Percentiles rank a stretch among this genome's conserved stretches.
phyloP scores from a whole-genome alignment of 768 basidiomycete species.

The Fibroporia radiculosa region DNA sequence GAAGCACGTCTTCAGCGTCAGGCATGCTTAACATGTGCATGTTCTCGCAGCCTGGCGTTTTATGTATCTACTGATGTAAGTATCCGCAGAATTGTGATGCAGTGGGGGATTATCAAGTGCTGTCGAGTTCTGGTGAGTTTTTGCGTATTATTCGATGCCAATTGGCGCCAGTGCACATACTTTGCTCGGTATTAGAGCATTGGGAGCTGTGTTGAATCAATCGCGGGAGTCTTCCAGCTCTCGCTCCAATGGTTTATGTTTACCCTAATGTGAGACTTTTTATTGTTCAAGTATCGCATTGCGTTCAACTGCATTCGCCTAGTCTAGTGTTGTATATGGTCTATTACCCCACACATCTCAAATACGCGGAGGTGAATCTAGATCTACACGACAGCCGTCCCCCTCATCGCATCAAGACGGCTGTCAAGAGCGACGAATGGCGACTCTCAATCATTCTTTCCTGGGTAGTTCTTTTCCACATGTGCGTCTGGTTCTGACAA shows the following conservation, averaged over 20 bases:
- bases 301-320: not conserved
- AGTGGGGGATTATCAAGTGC: conserved; percentile 76
- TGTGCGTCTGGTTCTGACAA: too few relatives aligned
- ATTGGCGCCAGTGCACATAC: not conserved
- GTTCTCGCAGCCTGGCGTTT: not conserved
- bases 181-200: conserved; percentile 35
- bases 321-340: conserved; percentile 88
- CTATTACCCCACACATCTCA: conserved; percentile 84
- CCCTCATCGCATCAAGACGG: conserved; percentile 36
- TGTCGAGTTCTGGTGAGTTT: conserved; percentile 67
- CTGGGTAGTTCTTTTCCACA: conserved; percentile 61
- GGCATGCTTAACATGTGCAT: conserved; percentile 79
- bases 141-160: not conserved
- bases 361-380: conserved; percentile 47
- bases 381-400: conserved; percentile 35
- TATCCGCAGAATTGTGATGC: conserved; percentile 61
- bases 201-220: conserved; percentile 68
- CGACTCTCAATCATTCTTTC: conserved; percentile 67
- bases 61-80: not conserved
- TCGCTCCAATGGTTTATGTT: conserved; percentile 81
- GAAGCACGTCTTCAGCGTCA: conserved; percentile 75
- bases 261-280: conserved; percentile 67
- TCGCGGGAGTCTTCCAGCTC: conserved; percentile 80
- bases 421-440: conserved; percentile 63
- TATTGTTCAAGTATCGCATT: not conserved